These are phyloP conservation scores for Gymnopus androsaceus DNA, from an alignment of 1,284 basidiomycete species.

Conservation along the genomic window DNA sequence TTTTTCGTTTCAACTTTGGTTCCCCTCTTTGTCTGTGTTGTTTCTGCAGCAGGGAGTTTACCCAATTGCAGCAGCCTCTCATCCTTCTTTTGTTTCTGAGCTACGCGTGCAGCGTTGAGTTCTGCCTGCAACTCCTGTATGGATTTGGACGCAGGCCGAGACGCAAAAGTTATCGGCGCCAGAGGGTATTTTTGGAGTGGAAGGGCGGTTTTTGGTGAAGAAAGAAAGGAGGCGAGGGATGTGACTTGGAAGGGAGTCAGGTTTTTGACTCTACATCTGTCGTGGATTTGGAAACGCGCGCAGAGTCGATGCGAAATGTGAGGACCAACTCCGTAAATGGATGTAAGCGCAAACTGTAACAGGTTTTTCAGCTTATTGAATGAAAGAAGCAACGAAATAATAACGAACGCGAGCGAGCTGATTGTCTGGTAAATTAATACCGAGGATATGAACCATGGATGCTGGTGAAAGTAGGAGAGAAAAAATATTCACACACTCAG, in stretches of 20 bases:
- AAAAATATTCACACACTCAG: not conserved
- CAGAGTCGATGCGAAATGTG: slow-evolving; percentile 78
- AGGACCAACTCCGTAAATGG: slow-evolving; percentile 83
- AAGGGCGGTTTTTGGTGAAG: slow-evolving; percentile 73
- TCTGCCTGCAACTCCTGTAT: slow-evolving; percentile 42
- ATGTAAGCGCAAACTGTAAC: slow-evolving; percentile 76
- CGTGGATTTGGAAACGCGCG: slow-evolving; percentile 86
- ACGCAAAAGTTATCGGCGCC: slow-evolving; percentile 52
- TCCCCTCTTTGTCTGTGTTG: slow-evolving; percentile 6
- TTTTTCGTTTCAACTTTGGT: slow-evolving; percentile 16
- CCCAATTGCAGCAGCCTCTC: slow-evolving; percentile 9
- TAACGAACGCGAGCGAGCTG: slow-evolving; percentile 64
- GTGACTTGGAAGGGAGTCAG: slow-evolving; percentile 82
- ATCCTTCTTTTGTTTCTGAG: slow-evolving; percentile 26
- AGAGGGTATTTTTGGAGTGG: slow-evolving; percentile 64
- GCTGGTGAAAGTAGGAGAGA: not conserved
- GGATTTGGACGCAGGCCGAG: slow-evolving; percentile 48
- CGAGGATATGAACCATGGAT: slow-evolving; percentile 76
- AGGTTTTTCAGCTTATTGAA: slow-evolving; percentile 8
- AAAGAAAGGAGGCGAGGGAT: slow-evolving; percentile 83
- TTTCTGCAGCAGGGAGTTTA: slow-evolving; percentile 9
- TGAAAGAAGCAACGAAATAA: not conserved
- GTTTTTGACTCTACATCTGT: slow-evolving; percentile 74
- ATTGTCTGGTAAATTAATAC: slow-evolving; percentile 70
- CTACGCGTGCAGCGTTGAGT: slow-evolving; percentile 30